These are phyloP conservation scores for Suillus hirtellus DNA, from an alignment of 768 basidiomycete genomes.

Conservation along the genomic window DNA sequence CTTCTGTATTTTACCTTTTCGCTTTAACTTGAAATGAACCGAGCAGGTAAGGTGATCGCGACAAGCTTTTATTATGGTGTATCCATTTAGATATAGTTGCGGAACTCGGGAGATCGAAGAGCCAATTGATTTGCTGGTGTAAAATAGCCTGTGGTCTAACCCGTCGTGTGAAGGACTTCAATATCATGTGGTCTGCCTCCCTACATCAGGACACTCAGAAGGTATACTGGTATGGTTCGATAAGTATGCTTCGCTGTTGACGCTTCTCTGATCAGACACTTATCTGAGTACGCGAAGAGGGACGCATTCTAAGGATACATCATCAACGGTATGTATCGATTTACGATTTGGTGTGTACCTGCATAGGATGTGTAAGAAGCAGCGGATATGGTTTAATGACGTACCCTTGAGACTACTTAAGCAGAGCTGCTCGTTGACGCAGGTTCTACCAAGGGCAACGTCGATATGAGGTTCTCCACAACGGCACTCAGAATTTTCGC, in stretches of 20 bases:
- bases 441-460: conserved; percentile 23
- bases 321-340: background rate
- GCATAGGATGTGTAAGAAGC: conserved; percentile 3
- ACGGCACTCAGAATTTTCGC: conserved; percentile 68
- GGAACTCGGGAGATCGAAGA: background rate
- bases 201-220: background rate
- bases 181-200: background rate
- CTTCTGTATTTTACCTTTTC: conserved; percentile 4
- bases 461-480: conserved; percentile 42
- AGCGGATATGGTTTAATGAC: background rate
- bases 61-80: background rate
- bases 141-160: background rate
- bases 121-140: background rate
- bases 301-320: background rate
- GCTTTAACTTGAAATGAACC: conserved; percentile 1
- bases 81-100: background rate
- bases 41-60: background rate
- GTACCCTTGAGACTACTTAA: background rate
- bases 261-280: background rate
- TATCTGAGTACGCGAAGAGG: background rate
- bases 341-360: conserved; percentile 2
- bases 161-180: background rate
- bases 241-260: background rate
- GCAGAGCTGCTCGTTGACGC: background rate
- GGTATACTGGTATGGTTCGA: background rate